Base-by-base conservation (phyloP, 305 asterid genomes). In the Fraxinus greggii region DNA sequence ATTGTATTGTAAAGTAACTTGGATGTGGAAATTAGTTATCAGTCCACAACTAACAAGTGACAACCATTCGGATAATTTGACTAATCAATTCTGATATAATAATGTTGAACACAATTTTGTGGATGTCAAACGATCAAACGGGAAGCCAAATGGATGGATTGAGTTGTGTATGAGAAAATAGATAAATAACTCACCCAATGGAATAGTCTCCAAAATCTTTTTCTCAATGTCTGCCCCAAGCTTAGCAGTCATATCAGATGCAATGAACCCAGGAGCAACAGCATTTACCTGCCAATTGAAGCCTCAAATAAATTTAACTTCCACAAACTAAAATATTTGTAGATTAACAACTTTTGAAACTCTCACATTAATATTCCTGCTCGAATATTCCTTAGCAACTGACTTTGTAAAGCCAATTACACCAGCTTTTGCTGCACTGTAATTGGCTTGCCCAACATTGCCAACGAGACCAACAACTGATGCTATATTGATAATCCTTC, bases 391-490 rank as follows among this genome's bases (percentile, higher is more conserved):
- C 90, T 91, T 96, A 70, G 99, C 99, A 80, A 96, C 99, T 24
- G 94, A 69, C 90, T 96, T 96, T 23, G 98, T 96, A 28, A 96
- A 86, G 51, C 99, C 99, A 90, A 96, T 93, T 33, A 96, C 98
- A 35, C 98, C 98, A 13, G 99, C 99, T 90, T 95, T 95, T 84
- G 98, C 98, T 63, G 99, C 98, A 88, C 98, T 92, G 67, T 95
- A 95, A 83, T 95, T 95, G 87, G 98, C 95, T 92, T 95, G 99
- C 76, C 99, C 99, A 67, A 86, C 90, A 87, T 96, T 96, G 87
- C 99, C 99, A 83, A 92, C 95, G 38, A 96, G 97, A 79, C 99
- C 98, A 33, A 96, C 99, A 51, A 96, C 98, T 1, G 99, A 94
- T 59, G 99, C 88, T 72, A 96, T 90, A 84, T 96, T 96, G 79